Percentiles rank a stretch among this genome's conserved stretches.
These are phyloP conservation scores for Platismatia glauca DNA, from an alignment of 495 filamentous ascomycete species.

Conservation along the genomic window DNA sequence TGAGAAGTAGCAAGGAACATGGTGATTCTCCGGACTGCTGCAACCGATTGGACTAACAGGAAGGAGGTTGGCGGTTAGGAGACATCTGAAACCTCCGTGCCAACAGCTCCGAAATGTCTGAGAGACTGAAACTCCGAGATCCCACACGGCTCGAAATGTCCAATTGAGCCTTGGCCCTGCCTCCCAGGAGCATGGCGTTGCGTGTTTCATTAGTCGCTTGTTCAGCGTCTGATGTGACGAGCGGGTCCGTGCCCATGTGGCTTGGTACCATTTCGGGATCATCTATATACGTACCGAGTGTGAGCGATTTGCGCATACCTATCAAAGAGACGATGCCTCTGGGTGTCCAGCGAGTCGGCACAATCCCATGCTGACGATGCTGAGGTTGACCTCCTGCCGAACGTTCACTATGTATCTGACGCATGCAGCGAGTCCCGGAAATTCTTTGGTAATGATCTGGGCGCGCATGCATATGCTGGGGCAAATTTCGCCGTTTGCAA, in stretches of 20 bases:
- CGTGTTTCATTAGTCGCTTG: conserved; percentile 1
- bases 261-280: background rate
- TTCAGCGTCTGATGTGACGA: conserved; percentile 1
- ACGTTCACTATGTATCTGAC: background rate
- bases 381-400: too few relatives aligned
- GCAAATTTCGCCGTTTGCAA: background rate
- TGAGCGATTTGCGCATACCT: background rate
- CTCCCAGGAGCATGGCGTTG: background rate
- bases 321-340: background rate
- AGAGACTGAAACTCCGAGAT: background rate
- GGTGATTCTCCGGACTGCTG: background rate
- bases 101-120: background rate
- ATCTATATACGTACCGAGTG: background rate
- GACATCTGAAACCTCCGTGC: background rate
- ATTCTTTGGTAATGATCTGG: background rate
- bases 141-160: background rate
- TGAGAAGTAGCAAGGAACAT: background rate
- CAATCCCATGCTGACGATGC: background rate
- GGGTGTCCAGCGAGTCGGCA: background rate
- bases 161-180: background rate
- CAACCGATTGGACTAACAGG: background rate
- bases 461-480: background rate
- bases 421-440: conserved; percentile 1
- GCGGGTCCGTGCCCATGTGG: background rate
- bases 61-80: background rate